A percentile compares a stretch with the other conserved stretches of the same genome.
phyloP scores from a whole-genome alignment of 352 stramenopile genomes.

The Phytophthora ramorum region DNA sequence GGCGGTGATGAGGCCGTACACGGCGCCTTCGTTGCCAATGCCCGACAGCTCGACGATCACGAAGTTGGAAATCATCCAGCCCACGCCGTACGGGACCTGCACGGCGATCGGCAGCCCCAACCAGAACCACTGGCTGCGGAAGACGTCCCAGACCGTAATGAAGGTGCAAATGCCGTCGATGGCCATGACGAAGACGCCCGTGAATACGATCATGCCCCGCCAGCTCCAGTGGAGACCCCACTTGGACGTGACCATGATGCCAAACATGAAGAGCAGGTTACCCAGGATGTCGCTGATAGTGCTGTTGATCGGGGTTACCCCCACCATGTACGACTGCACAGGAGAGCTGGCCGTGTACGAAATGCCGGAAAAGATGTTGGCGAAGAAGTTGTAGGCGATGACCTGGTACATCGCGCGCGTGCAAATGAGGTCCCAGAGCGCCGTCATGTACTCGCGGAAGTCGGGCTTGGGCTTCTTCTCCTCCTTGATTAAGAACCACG shows the following conservation, averaged over 20 bases:
- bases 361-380: constrained; percentile 51
- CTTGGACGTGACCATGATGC: constrained; percentile 44
- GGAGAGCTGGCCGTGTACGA: constrained; percentile 37
- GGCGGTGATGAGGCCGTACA: constrained; percentile 50
- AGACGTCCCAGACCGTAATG: constrained; percentile 41
- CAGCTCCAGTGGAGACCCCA: constrained; percentile 44
- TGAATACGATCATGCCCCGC: constrained; percentile 43
- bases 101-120: constrained; percentile 41
- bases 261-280: constrained; percentile 39
- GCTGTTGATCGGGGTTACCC: constrained; percentile 44
- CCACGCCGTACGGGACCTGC: constrained; percentile 42
- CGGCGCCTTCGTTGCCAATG: constrained; percentile 49
- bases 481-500: constrained; percentile 63
- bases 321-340: constrained; percentile 45
- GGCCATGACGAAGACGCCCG: constrained; percentile 29
- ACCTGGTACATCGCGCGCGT: constrained; percentile 37
- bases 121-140: constrained; percentile 48
- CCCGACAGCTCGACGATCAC: constrained; percentile 47
- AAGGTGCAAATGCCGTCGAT: constrained; percentile 41
- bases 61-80: constrained; percentile 52
- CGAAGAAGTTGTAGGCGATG: constrained; percentile 41
- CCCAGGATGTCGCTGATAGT: constrained; percentile 41
- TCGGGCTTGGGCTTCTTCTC: constrained; percentile 42
- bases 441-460: constrained; percentile 48
- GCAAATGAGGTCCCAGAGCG: constrained; percentile 41